A percentile compares a stretch with the other conserved stretches of the same genome.
Conservation (phyloP, 2,329 filamentous ascomycete genomes). For the Didymella segeticola region DNA sequence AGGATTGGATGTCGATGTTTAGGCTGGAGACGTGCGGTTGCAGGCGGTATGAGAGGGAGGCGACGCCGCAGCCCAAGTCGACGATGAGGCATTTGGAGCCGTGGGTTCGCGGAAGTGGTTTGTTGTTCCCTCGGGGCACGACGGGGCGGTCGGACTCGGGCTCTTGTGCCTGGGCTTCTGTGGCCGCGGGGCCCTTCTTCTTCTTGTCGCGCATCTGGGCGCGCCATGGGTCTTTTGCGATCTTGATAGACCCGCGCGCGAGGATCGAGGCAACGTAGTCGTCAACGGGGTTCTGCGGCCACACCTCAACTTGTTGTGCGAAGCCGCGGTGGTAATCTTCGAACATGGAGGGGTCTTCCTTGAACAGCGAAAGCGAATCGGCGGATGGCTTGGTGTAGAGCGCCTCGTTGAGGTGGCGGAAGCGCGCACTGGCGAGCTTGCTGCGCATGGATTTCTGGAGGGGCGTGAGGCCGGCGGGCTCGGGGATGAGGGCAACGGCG, state of each 20-base stretch:
- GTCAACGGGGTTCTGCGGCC: constrained; percentile 96
- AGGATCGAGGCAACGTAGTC: constrained; percentile 78
- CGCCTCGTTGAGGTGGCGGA: constrained; percentile 96
- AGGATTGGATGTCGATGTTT: constrained; percentile 78
- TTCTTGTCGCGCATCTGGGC: constrained; percentile 50
- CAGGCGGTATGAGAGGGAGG: constrained; percentile 75
- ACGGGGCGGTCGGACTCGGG: constrained; percentile 15
- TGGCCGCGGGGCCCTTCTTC: constrained; percentile 33
- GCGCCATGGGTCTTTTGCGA: constrained; percentile 42
- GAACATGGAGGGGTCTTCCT: constrained; percentile 89
- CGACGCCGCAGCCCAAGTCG: constrained; percentile 93
- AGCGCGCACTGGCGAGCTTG: constrained; percentile 92
- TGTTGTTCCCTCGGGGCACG: constrained; percentile 29
- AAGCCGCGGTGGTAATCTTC: constrained; percentile 96
- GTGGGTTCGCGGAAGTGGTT: constrained; percentile 73
- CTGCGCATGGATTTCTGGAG: constrained; percentile 93
- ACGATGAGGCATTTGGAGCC: constrained; percentile 76
- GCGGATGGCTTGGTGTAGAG: constrained; percentile 90
- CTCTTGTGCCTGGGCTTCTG: constrained; percentile 15
- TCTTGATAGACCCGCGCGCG: constrained; percentile 65
- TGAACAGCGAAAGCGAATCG: constrained; percentile 83
- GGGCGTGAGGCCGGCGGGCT: constrained; percentile 76
- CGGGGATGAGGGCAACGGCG: constrained; percentile 39
- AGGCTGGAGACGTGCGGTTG: constrained; percentile 69
- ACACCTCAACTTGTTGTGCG: constrained; percentile 90